Conservation (phyloP, 1,284 basidiomycete species). For the Polyporus tsugae region DNA sequence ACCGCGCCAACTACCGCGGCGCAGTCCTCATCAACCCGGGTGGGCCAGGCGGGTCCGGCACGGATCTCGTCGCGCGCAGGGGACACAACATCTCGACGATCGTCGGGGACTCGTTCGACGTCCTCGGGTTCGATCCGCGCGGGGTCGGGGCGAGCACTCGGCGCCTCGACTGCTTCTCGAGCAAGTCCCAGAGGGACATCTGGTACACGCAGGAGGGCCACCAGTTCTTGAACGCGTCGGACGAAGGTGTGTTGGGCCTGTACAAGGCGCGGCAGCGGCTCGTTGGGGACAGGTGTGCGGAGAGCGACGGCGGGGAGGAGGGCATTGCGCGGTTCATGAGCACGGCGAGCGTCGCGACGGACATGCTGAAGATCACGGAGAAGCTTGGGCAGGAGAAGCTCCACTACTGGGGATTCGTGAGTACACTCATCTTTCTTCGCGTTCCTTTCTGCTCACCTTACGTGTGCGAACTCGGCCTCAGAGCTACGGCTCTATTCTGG, state of each 20-base stretch:
- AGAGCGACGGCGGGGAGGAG: conserved; percentile 33
- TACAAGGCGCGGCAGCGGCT: conserved; percentile 20
- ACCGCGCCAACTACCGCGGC: conserved; percentile 47
- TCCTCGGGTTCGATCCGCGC: conserved; percentile 50
- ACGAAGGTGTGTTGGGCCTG: conserved; percentile 18
- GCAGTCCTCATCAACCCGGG: conserved; percentile 62
- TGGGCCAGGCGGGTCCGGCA: conserved; percentile 60
- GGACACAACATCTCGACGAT: conserved; percentile 14
- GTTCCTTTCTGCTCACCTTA: background rate
- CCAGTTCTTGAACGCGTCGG: conserved; percentile 22
- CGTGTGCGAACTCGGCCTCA: background rate
- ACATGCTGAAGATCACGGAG: conserved; percentile 58
- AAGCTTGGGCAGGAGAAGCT: conserved; percentile 55
- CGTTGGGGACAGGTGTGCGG: conserved; percentile 25
- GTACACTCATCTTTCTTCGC: conserved; percentile 16
- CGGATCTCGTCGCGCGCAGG: conserved; percentile 6
- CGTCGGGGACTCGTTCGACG: conserved; percentile 47
- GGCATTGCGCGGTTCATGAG: conserved; percentile 49
- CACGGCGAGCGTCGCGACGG: conserved; percentile 54
- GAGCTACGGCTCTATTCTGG: conserved; percentile 56
- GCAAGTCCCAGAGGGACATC: conserved; percentile 23
- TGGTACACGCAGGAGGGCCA: conserved; percentile 23
- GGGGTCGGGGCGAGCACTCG: conserved; percentile 34
- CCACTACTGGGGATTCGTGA: conserved; percentile 62
- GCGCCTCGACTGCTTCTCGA: conserved; percentile 30